These are phyloP conservation scores for Peronospora farinosa DNA, from an alignment of 352 stramenopile genomes.

Conservation along the genomic window DNA sequence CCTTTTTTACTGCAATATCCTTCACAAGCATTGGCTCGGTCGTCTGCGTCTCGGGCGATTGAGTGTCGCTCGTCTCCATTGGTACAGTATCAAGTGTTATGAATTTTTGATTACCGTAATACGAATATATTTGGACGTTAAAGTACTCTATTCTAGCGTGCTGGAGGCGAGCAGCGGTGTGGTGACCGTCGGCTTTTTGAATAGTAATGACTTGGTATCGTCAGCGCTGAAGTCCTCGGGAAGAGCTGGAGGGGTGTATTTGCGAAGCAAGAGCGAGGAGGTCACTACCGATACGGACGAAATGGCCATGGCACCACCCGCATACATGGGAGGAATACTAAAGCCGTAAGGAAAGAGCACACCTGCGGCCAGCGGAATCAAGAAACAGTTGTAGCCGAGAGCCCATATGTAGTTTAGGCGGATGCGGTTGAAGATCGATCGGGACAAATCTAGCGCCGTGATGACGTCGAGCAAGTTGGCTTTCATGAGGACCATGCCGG, in stretches of 20 bases:
- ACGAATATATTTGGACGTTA: slow-evolving; percentile 6
- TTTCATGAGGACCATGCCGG: slow-evolving; percentile 91
- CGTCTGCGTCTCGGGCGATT: not conserved
- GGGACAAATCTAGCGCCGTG: slow-evolving; percentile 93
- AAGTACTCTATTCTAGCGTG: slow-evolving; percentile 36
- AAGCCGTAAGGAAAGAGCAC: slow-evolving; percentile 93
- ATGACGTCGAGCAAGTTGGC: slow-evolving; percentile 91
- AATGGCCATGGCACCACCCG: slow-evolving; percentile 94
- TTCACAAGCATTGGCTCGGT: not conserved
- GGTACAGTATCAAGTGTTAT: slow-evolving; percentile 5
- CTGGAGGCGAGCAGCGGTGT: slow-evolving; percentile 70
- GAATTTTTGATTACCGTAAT: slow-evolving; percentile 1
- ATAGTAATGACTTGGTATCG: slow-evolving; percentile 73
- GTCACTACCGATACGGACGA: slow-evolving; percentile 94
- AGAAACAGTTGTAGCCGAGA: slow-evolving; percentile 96
- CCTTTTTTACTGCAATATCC: slow-evolving; percentile 4
- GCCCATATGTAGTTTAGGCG: slow-evolving; percentile 97
- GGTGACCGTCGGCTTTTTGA: slow-evolving; percentile 72
- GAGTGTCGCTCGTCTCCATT: slow-evolving; percentile 14
- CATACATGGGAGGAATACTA: slow-evolving; percentile 93
- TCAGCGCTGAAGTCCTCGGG: slow-evolving; percentile 49
- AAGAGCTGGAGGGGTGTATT: slow-evolving; percentile 82
- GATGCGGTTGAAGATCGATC: slow-evolving; percentile 95
- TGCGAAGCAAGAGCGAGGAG: slow-evolving; percentile 90
- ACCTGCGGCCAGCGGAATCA: slow-evolving; percentile 95